A percentile compares a stretch with the other conserved stretches of the same genome.
Evolutionary conservation across 495 filamentous ascomycete species (phyloP).

Genomic region (Neurospora hispaniola): DNA sequence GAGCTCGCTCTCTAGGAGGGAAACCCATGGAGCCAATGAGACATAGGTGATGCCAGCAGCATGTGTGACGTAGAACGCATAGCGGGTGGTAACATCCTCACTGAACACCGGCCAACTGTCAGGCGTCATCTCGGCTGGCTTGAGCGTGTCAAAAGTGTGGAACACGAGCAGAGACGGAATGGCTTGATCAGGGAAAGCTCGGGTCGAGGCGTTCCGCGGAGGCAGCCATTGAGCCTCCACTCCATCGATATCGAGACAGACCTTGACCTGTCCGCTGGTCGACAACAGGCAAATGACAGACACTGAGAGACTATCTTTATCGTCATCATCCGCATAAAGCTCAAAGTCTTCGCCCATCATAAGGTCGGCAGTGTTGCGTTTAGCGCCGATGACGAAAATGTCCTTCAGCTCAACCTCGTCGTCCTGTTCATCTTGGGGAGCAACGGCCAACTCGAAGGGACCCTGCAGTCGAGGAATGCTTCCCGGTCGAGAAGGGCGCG

Average conservation of each 20-base stretch:
- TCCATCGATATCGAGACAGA: constrained; percentile 71
- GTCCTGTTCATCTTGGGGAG: constrained; percentile 53
- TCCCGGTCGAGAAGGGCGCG: constrained; percentile 58
- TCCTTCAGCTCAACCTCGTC: constrained; percentile 51
- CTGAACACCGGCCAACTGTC: constrained; percentile 65
- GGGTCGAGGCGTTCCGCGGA: constrained; percentile 33
- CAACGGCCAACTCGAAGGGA: constrained; percentile 63
- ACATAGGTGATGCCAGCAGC: constrained; percentile 58
- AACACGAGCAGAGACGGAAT: constrained; percentile 36
- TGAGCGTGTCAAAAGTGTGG: constrained; percentile 52
- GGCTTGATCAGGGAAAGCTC: constrained; percentile 20
- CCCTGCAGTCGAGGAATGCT: constrained; percentile 73
- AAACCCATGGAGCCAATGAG: constrained; percentile 63
- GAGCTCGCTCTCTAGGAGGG: constrained; percentile 66
- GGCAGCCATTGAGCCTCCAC: constrained; percentile 83
- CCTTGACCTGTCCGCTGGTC: constrained; percentile 58
- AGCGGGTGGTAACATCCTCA: constrained; percentile 57
- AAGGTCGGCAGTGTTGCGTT: constrained; percentile 44
- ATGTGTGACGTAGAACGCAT: constrained; percentile 71
- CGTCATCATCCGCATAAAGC: constrained; percentile 40
- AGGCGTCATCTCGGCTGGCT: constrained; percentile 35
- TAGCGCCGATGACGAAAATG: constrained; percentile 43
- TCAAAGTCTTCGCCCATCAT: constrained; percentile 52
- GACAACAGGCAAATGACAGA: constrained; percentile 67
- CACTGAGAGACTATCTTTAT: constrained; percentile 56